Base-by-base conservation (phyloP, 306 rosid species). In the Cotoneaster glaucophyllus region DNA sequence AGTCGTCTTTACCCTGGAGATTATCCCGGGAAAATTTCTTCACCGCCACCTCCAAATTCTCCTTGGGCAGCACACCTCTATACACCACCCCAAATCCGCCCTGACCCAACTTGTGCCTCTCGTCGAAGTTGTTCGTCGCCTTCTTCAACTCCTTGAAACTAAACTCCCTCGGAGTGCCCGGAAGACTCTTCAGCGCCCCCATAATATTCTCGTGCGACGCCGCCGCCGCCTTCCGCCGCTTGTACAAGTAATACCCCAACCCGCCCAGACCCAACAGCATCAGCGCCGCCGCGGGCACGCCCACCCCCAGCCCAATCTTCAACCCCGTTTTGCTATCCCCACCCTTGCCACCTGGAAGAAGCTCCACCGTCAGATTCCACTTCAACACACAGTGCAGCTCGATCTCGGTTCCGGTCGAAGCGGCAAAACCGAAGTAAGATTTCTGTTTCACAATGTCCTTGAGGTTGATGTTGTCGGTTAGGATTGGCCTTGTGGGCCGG, bases 81-180 rank as follows among this genome's bases (percentile, higher is more conserved):
- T 83, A 89, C 2, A 91, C 97, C 48, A 91, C 89, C 6, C 97
- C 97, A 59, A 74, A 91, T 5, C 97, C 95, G 43, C 97, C 97
- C 11, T 91, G 81, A 6, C 97, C 97, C 13, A 91, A 56, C 64
- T 88, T 91, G 9, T 64, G 58, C 76, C 73, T 91, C 0, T 85
- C 87, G 50, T 88, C 89, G 54, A 91, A 91, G 67, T 84, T 87
- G 61, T 81, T 83, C 1, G 97, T 91, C 0, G 97, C 97, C 70
- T 86, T 89, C 84, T 85, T 89, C 79, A 91, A n/a, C 22, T 91
- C 97, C n/a, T 76, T 72, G 52, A 31, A 88, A 3, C 32, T 39
- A 22, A 85, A 89, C 79, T 91, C 97, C 28, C 95, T 83, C 0
- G 97, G 97, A 1, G 85, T 89, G 2, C 95, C 97, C 0, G 95